Percentiles rank a stretch among this genome's conserved stretches.
Conservation (phyloP, 768 basidiomycete species). For the Vishniacozyma victoriae region DNA sequence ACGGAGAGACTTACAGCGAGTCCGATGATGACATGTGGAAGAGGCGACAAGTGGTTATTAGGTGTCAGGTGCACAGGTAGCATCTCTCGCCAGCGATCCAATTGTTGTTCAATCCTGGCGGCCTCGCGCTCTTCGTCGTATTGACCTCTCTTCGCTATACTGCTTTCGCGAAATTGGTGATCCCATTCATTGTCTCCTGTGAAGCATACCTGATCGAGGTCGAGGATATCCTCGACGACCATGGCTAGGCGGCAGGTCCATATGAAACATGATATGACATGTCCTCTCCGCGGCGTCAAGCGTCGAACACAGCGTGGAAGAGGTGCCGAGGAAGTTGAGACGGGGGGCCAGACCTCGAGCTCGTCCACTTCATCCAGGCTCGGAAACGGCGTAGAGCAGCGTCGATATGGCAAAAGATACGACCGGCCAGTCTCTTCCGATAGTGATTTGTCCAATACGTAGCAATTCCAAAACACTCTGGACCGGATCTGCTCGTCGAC, state of each 20-base stretch:
- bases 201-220: conserved; percentile 19
- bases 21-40: conserved; percentile 30
- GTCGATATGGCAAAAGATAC: conserved; percentile 23
- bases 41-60: conserved; percentile 9
- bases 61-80: conserved; percentile 19
- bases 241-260: conserved; percentile 27
- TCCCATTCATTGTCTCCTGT: conserved; percentile 8
- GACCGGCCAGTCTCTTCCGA: conserved; percentile 39
- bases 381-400: conserved; percentile 25
- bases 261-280: conserved; percentile 25
- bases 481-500: conserved; percentile 22
- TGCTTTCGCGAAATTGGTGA: conserved; percentile 2
- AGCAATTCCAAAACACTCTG: conserved; percentile 34
- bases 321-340: conserved; percentile 8
- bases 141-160: too few relatives aligned
- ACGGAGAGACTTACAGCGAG: conserved; percentile 17
- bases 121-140: not conserved
- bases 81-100: conserved; percentile 17
- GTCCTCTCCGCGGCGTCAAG: conserved; percentile 14
- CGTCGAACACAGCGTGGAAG: not conserved
- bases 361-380: conserved; percentile 29
- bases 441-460: conserved; percentile 32
- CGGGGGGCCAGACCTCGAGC: conserved; percentile 35
- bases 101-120: too few relatives aligned
- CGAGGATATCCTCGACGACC: conserved; percentile 32